Evolutionary conservation across 148 eudicot species (phyloP), one percentile per base, ranked within the genome.

Genomic region (Polygonum aviculare): DNA sequence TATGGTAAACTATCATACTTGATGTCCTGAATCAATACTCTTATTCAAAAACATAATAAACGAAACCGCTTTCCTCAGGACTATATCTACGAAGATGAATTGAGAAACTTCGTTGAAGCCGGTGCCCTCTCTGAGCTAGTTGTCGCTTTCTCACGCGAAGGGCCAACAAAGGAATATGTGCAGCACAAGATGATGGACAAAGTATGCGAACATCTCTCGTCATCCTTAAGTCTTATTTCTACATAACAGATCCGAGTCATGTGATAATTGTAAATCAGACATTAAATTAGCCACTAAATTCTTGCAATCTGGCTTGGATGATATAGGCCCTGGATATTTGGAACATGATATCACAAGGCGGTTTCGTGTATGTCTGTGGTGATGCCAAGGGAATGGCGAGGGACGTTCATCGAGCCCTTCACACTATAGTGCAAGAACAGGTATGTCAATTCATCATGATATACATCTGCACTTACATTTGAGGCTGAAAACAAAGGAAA

Each of bases 381-480:
- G 98, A 95, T 75, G 99, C 99, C 74, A 95, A 95, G 85, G 97
- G 99, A 88, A 95, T 95, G 99, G 99, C 99, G 26, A 86, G 86
- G 72, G 99, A 95, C 81, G 99, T 95, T 22, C 98, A 95, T 80
- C 85, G 98, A 76, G 83, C 93, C 33, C 96, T 95, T 71, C 97
- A 93, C 90, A 88, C 96, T 39, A 90, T 95, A 77, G 85, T 80
- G 63, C 97, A 95, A 82, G 94, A 95, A 77, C 94, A 95, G 99
- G 97, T 95, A 85, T 54, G 1, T 69, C 70, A 38, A 45, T 39
- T 44, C 36, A 15, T 38, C 38, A 26, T 60, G 38, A 2, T 31
- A 31, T 36, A 33, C 8, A n/a, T 54, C 7, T 10, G 0, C 6
- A 67, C 7, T 18, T 36, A 67, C 19, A 16, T 67, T 67, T 67